Percentiles rank a stretch among this genome's conserved stretches.
Evolutionary conservation across 2,329 filamentous ascomycete species (phyloP).

Genomic region (Aureobasidium uvarum): DNA sequence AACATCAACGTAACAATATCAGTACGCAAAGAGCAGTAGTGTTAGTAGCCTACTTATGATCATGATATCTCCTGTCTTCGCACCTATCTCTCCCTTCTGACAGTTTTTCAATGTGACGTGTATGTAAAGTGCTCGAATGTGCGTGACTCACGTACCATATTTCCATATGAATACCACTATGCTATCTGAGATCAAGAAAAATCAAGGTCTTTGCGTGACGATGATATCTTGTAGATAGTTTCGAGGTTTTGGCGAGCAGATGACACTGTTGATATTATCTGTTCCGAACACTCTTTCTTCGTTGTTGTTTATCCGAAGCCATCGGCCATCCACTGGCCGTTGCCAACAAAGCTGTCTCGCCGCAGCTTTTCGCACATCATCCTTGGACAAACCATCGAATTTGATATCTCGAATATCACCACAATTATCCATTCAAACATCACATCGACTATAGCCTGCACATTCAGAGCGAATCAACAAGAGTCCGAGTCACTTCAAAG

Average conservation of each 20-base stretch:
- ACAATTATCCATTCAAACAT: background rate
- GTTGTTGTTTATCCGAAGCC: background rate
- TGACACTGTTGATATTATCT: no score
- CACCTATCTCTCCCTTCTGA: background rate
- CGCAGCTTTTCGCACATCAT: background rate
- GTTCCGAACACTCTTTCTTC: background rate
- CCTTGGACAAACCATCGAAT: background rate
- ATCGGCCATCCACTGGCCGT: background rate
- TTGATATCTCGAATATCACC: no score
- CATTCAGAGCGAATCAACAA: background rate
- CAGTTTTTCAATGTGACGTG: background rate
- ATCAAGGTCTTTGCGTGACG: background rate
- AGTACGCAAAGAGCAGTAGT: background rate
- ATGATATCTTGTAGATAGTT: background rate
- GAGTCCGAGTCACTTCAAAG: background rate
- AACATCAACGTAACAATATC: background rate
- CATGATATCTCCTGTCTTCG: background rate
- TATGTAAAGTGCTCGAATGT: background rate
- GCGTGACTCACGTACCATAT: no score
- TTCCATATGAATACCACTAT: no score
- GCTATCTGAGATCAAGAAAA: background rate
- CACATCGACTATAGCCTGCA: no score
- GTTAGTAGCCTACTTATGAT: background rate
- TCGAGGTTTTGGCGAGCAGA: background rate
- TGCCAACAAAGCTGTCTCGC: background rate